Base-by-base conservation (phyloP, 1,284 basidiomycete genomes). In the Boletus semigastroideus region DNA sequence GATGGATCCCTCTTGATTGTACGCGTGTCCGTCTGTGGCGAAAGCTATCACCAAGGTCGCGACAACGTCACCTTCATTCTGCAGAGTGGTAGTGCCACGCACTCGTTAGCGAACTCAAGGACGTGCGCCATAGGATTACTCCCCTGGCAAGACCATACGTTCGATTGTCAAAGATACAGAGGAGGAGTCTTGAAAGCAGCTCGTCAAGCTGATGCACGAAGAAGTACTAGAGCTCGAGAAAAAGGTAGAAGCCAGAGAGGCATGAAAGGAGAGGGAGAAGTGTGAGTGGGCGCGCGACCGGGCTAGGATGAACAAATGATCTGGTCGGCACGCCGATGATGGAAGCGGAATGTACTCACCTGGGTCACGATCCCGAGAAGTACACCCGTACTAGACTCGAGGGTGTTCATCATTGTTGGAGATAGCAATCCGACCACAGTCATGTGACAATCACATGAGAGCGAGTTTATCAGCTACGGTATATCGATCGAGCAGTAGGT, bases 141-240 rank as follows among this genome's bases (percentile, higher is more conserved):
- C 78, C 94, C 19, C 82, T 99, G 10, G n/a, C 89, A 94, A 68
- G 94, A 98, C 57, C 95, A 42, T 94, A 96, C 64, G 84, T 88
- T 83, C 86, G 9, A 71, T 77, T 6, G 79, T 82, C 10, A 92
- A 92, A 69, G 92, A 96, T 54, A 57, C 93, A 97, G 66, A 79
- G 89, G 48, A 78, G 97, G 31, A 83, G 86, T 63, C 79, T 97
- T 19, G 97, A 99, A 72, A 80, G 97, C 93, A 98, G 62, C 76
- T 98, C 37, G 71, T 98, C 59, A 79, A 80, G 51, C 75, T 99
- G 45, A 86, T 92, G 84, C 94, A 98, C 63, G 94, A 97, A 67
- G 83, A 90, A 50, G 78, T 99, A 3, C 97, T 97, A 0, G 90
- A 92, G 58, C 80, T 98, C 13, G 94, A 98, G 72, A 80, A 87